Evolutionary conservation across 75 land plant genomes (phyloP).

Genomic region (Sequoiadendron giganteum): DNA sequence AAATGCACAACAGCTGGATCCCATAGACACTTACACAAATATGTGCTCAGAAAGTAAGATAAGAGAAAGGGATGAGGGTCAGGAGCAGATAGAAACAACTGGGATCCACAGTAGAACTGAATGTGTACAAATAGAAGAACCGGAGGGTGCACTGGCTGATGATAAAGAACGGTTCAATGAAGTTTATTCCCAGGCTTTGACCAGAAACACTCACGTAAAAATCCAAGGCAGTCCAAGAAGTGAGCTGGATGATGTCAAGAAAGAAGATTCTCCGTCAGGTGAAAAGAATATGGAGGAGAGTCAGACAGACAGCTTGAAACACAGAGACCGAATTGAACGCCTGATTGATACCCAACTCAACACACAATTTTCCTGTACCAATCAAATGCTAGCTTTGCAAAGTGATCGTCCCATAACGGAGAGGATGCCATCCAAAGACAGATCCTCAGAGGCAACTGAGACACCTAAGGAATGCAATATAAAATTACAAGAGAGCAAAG

Average conservation of each 20-base stretch:
- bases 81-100: background rate
- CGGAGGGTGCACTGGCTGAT: background rate
- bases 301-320: conserved; percentile 1
- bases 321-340: background rate
- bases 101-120: background rate
- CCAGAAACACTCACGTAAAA: background rate
- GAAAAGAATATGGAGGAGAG: conserved; percentile 1
- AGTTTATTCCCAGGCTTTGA: background rate
- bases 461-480: background rate
- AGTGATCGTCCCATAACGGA: background rate
- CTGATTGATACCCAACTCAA: background rate
- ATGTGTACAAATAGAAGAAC: conserved; percentile 1
- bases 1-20: background rate
- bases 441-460: conserved; percentile 3
- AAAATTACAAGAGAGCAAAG: background rate
- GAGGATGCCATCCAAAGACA: conserved; percentile 3
- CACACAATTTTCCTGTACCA: background rate
- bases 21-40: background rate
- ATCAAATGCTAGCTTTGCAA: background rate
- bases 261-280: background rate
- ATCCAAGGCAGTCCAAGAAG: background rate
- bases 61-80: background rate
- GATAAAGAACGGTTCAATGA: background rate
- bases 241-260: conserved; percentile 3
- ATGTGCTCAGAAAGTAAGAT: background rate